phyloP scores from a whole-genome alignment of 352 stramenopile species.

The Globisporangium uncinulatum region DNA sequence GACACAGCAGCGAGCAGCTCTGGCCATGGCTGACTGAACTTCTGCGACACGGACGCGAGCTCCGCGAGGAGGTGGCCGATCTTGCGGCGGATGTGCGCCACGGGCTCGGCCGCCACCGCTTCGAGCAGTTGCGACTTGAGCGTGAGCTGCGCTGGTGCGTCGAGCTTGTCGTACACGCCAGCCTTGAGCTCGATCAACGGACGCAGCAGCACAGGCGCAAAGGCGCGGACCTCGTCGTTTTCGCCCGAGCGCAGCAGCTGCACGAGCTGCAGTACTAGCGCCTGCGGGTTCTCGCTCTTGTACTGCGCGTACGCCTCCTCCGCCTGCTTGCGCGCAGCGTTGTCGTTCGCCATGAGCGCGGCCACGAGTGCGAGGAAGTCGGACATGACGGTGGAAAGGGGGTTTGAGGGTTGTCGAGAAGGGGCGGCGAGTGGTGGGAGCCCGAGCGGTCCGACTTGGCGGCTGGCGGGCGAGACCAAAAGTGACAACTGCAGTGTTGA shows the following conservation, averaged over 20 bases:
- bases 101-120: constrained; percentile 49
- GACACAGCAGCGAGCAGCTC: constrained; percentile 67
- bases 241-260: constrained; percentile 48
- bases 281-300: constrained; percentile 58
- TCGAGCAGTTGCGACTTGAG: constrained; percentile 77
- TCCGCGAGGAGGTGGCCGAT: constrained; percentile 74
- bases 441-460: not conserved
- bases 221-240: constrained; percentile 61
- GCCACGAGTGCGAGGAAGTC: constrained; percentile 70
- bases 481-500: not conserved
- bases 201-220: constrained; percentile 74
- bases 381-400: constrained; percentile 25
- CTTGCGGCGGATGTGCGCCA: constrained; percentile 79
- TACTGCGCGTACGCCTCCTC: constrained; percentile 69
- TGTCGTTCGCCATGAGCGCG: constrained; percentile 76
- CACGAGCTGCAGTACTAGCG: constrained; percentile 63
- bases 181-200: constrained; percentile 65
- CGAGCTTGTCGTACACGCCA: constrained; percentile 60
- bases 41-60: constrained; percentile 47
- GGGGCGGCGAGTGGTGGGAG: not conserved
- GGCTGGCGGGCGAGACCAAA: not conserved
- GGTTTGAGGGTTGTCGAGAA: not conserved
- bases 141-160: constrained; percentile 36
- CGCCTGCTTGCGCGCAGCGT: constrained; percentile 59
- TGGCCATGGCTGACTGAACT: constrained; percentile 55